Percentiles rank a stretch among this genome's conserved stretches.
These are phyloP conservation scores for Fusarium lateritium DNA, from an alignment of 2,329 filamentous ascomycete species.

Conservation along the genomic window DNA sequence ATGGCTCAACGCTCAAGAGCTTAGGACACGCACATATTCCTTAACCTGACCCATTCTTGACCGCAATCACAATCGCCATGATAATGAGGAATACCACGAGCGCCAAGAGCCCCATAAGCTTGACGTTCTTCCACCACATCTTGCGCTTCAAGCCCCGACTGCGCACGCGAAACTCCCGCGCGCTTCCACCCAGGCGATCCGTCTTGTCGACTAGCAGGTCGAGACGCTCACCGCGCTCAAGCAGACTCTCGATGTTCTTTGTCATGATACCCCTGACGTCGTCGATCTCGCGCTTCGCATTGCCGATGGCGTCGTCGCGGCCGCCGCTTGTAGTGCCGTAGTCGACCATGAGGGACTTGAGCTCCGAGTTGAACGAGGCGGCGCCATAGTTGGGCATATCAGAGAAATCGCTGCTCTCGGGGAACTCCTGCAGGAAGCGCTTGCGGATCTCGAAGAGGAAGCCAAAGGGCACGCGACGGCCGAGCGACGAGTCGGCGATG, in stretches of 20 bases:
- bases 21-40: conserved; percentile 8
- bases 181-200: conserved; percentile 88
- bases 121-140: conserved; percentile 99
- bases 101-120: conserved; percentile 85
- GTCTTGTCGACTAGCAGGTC: conserved; percentile 97
- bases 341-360: conserved; percentile 84
- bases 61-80: conserved; percentile 67
- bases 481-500: conserved; percentile 84
- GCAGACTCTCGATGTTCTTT: conserved; percentile 90
- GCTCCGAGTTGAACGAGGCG: conserved; percentile 85
- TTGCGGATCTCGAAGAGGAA: conserved; percentile 93
- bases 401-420: conserved; percentile 77
- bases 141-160: conserved; percentile 87
- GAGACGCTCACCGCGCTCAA: conserved; percentile 93
- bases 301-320: conserved; percentile 84
- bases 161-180: conserved; percentile 90
- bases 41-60: conserved; percentile 59
- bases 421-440: conserved; percentile 83
- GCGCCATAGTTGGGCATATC: conserved; percentile 91
- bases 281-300: conserved; percentile 91
- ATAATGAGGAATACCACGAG: conserved; percentile 76
- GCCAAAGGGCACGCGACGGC: conserved; percentile 91
- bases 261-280: conserved; percentile 95
- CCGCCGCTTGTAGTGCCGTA: conserved; percentile 85
- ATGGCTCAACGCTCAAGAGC: conserved; percentile 21